Conservation (phyloP, 768 basidiomycete species). For the Kwoniella shandongensis region DNA sequence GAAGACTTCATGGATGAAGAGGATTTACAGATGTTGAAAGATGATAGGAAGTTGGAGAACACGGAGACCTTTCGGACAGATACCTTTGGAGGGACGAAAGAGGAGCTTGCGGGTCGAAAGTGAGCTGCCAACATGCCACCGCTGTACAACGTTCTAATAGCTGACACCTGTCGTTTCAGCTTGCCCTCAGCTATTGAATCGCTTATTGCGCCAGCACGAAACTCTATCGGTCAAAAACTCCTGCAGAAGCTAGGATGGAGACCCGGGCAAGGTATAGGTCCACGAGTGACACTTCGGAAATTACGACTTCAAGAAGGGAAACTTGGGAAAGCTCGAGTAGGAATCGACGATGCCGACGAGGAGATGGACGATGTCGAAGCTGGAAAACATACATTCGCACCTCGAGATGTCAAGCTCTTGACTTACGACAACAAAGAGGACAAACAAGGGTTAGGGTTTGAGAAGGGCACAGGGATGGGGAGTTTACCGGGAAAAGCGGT, state of each 20-base stretch:
- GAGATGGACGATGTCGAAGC: slow-evolving; percentile 58
- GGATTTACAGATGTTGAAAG: slow-evolving; percentile 78
- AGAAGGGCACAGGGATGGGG: slow-evolving; percentile 58
- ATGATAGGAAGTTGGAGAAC: slow-evolving; percentile 71
- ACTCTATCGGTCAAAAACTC: slow-evolving; percentile 79
- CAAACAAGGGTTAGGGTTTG: slow-evolving; percentile 76
- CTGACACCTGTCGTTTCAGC: slow-evolving; percentile 57
- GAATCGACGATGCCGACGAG: slow-evolving; percentile 59
- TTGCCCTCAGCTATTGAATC: slow-evolving; percentile 52
- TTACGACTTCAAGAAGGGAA: slow-evolving; percentile 70
- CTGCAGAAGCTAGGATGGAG: slow-evolving; percentile 96
- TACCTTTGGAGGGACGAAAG: slow-evolving; percentile 60
- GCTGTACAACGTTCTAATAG: slow-evolving; percentile 58
- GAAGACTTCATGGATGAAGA: slow-evolving; percentile 99
- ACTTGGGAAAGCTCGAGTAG: slow-evolving; percentile 47
- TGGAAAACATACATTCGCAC: slow-evolving; percentile 80
- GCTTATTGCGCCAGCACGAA: slow-evolving; percentile 70
- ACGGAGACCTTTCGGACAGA: slow-evolving; percentile 70
- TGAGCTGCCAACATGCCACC: slow-evolving; percentile 50
- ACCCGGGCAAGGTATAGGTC: slow-evolving; percentile 87
- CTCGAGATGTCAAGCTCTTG: slow-evolving; percentile 70
- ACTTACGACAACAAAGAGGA: slow-evolving; percentile 70
- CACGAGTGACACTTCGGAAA: slow-evolving; percentile 74
- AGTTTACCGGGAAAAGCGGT: slow-evolving; percentile 23
- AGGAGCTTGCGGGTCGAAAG: slow-evolving; percentile 43